A percentile compares a stretch with the other conserved stretches of the same genome.
Evolutionary conservation across 768 basidiomycete species (phyloP).

Genomic region (Leccinum broughii): DNA sequence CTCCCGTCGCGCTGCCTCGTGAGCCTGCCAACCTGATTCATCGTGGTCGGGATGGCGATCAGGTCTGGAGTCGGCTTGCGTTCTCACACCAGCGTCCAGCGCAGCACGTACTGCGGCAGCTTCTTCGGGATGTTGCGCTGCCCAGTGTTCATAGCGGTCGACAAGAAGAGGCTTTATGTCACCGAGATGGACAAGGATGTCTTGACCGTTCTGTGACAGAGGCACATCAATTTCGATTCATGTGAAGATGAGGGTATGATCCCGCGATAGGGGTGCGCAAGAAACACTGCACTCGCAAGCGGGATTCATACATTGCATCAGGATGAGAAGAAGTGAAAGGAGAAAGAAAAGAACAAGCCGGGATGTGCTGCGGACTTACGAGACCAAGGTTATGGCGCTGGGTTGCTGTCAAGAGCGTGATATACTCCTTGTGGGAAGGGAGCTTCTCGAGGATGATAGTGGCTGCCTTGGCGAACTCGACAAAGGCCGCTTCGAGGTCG

Average conservation of each 20-base stretch:
- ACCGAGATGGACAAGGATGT: constrained; percentile 66
- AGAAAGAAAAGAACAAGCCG: not conserved
- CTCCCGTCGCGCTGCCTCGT: constrained; percentile 34
- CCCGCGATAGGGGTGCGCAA: not conserved
- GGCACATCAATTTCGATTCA: constrained; percentile 16
- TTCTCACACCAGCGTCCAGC: constrained; percentile 21
- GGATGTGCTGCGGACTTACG: constrained; percentile 49
- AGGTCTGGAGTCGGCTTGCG: constrained; percentile 28
- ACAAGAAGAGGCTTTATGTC: constrained; percentile 65
- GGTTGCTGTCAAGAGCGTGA: constrained; percentile 48
- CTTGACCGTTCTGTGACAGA: constrained; percentile 63
- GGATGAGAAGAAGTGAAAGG: not conserved
- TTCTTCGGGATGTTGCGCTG: constrained; percentile 42
- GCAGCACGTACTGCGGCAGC: constrained; percentile 24
- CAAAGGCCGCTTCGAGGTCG: constrained; percentile 71
- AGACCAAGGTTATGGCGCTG: constrained; percentile 68
- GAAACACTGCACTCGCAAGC: not conserved
- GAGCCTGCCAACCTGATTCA: constrained; percentile 35
- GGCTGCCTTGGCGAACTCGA: constrained; percentile 70
- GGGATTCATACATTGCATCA: constrained; percentile 2
- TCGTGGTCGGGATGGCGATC: constrained; percentile 28
- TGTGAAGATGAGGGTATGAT: constrained; percentile 1
- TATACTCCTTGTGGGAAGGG: constrained; percentile 70
- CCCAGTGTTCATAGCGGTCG: constrained; percentile 64
- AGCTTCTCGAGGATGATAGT: constrained; percentile 78